These are phyloP conservation scores for Pseudotsuga menziesii DNA, from an alignment of 75 land plant genomes.

Conservation along the genomic window DNA sequence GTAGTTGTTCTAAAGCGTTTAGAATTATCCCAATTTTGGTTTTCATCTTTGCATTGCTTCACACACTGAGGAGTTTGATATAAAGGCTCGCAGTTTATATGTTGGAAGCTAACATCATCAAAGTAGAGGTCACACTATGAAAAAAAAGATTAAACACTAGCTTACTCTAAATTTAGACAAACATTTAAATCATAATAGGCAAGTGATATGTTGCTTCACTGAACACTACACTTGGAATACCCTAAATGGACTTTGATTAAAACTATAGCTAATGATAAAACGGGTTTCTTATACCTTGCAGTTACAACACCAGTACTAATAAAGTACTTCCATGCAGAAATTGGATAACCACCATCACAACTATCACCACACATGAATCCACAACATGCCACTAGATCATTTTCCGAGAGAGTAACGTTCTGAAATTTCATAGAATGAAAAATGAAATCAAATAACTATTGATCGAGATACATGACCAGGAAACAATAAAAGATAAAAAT, in stretches of 20 bases:
- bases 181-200: background rate
- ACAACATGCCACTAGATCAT: conserved; percentile 93
- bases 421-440: conserved; percentile 20
- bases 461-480: background rate
- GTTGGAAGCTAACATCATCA: conserved; percentile 27
- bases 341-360: conserved; percentile 91
- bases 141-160: background rate
- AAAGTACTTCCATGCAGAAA: conserved; percentile 88
- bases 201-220: background rate
- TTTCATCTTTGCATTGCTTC: conserved; percentile 36
- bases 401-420: conserved; percentile 81
- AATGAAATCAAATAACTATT: background rate
- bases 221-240: background rate
- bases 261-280: background rate
- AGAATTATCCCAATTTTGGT: conserved; percentile 16
- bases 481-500: background rate
- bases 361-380: conserved; percentile 93
- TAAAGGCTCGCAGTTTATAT: conserved; percentile 34
- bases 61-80: conserved; percentile 41
- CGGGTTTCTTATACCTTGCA: conserved; percentile 47
- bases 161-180: background rate
- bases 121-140: conserved; percentile 46
- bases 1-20: conserved; percentile 36
- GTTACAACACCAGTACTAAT: conserved; percentile 89
- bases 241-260: background rate